These are phyloP conservation scores for Cantharellus anzutake DNA, from an alignment of 768 basidiomycete species.

Conservation along the genomic window DNA sequence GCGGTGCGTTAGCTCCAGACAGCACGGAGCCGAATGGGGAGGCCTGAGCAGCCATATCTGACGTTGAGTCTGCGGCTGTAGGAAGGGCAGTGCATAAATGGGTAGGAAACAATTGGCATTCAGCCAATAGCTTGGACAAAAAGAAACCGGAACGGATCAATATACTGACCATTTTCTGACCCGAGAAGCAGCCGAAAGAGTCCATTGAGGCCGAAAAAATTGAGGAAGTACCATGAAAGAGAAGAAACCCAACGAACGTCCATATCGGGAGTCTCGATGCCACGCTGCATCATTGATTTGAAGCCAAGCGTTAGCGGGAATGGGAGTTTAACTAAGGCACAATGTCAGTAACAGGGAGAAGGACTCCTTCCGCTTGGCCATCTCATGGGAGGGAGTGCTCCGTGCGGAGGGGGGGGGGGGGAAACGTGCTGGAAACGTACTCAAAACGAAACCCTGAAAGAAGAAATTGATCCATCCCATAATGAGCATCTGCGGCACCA, in stretches of 20 bases:
- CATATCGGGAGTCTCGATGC: slow-evolving; percentile 88
- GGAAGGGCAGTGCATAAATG: too few relatives aligned
- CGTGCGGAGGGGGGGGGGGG: not conserved
- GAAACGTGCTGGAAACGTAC: slow-evolving; percentile 32
- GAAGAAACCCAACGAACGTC: slow-evolving; percentile 99
- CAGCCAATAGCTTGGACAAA: not conserved
- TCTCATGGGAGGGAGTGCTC: not conserved
- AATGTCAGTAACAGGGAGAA: not conserved
- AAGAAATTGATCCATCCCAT: slow-evolving; percentile 99
- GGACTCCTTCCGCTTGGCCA: not conserved
- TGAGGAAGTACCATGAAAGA: slow-evolving; percentile 97
- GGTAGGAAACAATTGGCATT: too few relatives aligned
- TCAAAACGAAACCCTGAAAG: slow-evolving; percentile 95
- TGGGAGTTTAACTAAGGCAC: slow-evolving; percentile 68
- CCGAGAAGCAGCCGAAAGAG: slow-evolving; percentile 88
- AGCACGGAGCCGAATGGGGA: slow-evolving; percentile 12
- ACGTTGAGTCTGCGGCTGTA: slow-evolving; percentile 60
- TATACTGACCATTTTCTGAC: slow-evolving; percentile 57
- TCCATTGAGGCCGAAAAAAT: slow-evolving; percentile 94
- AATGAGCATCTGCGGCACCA: slow-evolving; percentile 95
- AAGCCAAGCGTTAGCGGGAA: slow-evolving; percentile 94
- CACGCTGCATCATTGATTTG: slow-evolving; percentile 94
- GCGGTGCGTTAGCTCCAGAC: slow-evolving; percentile 15
- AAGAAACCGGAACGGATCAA: not conserved
- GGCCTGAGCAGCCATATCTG: slow-evolving; percentile 45